Base-by-base conservation (phyloP, 257 asterid genomes). In the Thymus quinquecostatus region DNA sequence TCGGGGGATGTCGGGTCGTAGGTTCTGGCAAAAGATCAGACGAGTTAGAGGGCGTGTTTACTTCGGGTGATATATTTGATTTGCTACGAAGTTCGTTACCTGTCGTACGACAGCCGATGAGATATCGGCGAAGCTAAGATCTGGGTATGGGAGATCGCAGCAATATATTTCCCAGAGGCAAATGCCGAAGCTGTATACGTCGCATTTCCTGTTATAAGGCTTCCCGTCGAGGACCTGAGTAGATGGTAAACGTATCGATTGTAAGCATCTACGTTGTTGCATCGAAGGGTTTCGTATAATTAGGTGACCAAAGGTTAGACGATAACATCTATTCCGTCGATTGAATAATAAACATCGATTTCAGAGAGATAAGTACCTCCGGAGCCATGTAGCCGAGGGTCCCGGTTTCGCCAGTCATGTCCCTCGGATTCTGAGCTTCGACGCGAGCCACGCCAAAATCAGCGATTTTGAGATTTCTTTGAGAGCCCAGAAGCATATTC, bases 361-460 rank as follows among this genome's bases (percentile, higher is more conserved):
- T 21, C 6, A 6, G 8, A 27, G 12, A 11, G 11, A 32, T 85
- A 8, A 3, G 10, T 85, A 90, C 96, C 96, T 91, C 96, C 1
- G 97, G 97, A 44, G 97, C 97, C 96, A 91, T 91, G 79, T 91
- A 91, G 73, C 93, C 93, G 5, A 88, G 90, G 10, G 97, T 90
- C 77, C 97, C 97, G 1, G 97, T 90, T 88, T 88, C 93, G 61
- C 97, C 97, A 0, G 97, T 90, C 97, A 90, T 90, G 77, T 91
- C 97, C 67, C 71, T 75, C 7, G 97, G 97, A 75, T 91, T 91
- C 72, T 85, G 92, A 48, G 97, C 97, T 77, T 91, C 97, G 70
- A 91, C 96, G 38, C 97, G 97, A 60, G 96, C 97, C 3, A 90
- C 97, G 0, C 97, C 97, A 78, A 90, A 90, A 77, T 88, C 97